Percentiles rank a stretch among this genome's conserved stretches.
Evolutionary conservation across 2,329 filamentous ascomycete species (phyloP).

Genomic region (Aspergillus sp.): DNA sequence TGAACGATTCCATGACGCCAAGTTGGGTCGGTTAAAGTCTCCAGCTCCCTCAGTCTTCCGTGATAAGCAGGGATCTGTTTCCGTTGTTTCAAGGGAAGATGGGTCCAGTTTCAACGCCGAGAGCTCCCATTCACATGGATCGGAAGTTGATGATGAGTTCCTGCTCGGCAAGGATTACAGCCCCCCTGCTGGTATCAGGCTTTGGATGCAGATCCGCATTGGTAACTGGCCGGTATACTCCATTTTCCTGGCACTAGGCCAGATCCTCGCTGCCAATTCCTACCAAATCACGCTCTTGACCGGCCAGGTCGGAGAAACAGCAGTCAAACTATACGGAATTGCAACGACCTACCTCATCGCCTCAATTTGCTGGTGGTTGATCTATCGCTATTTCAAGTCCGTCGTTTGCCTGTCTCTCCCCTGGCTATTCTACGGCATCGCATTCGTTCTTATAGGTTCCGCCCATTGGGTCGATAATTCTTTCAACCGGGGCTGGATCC

Average conservation of each 20-base stretch:
- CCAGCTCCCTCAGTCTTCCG: constrained; percentile 34
- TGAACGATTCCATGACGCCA: constrained; percentile 57
- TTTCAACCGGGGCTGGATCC: constrained; percentile 52
- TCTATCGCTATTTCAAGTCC: constrained; percentile 60
- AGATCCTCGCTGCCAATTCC: constrained; percentile 65
- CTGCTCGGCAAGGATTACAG: constrained; percentile 57
- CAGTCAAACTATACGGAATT: constrained; percentile 60
- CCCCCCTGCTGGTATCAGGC: constrained; percentile 57
- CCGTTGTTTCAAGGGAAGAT: constrained; percentile 43
- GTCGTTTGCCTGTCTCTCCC: constrained; percentile 59
- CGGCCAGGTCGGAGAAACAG: constrained; percentile 61
- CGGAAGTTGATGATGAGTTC: constrained; percentile 53
- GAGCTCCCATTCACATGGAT: constrained; percentile 21
- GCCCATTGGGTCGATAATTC: constrained; percentile 53
- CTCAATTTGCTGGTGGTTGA: constrained; percentile 62
- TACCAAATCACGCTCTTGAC: constrained; percentile 68
- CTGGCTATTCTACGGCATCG: constrained; percentile 63
- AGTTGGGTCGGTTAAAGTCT: constrained; percentile 53
- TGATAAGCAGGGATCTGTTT: constrained; percentile 34
- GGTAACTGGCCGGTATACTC: constrained; percentile 65
- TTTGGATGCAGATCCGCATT: constrained; percentile 56
- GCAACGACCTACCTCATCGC: constrained; percentile 60
- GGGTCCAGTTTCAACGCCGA: constrained; percentile 34
- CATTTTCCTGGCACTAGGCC: constrained; percentile 61
- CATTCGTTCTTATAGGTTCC: constrained; percentile 62